Base-by-base conservation (phyloP, 2,329 filamentous ascomycete species). In the Gaeumannomyces sp. region DNA sequence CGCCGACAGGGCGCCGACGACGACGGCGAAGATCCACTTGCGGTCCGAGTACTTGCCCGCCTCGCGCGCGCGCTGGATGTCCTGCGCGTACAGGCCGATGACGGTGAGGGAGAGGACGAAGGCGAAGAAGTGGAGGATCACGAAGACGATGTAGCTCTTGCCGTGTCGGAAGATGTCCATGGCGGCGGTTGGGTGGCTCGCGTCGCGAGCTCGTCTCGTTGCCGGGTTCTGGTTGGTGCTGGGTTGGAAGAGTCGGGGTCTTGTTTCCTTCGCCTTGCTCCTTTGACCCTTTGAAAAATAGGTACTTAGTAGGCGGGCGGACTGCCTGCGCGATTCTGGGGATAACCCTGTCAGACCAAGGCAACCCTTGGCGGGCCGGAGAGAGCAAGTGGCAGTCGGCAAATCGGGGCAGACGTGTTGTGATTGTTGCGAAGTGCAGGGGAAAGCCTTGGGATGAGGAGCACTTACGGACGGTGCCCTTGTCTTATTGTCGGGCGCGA, bases 11-110 rank as follows among this genome's bases (percentile, higher is more conserved):
- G 81, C 83, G 31, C 84, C 90, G 14, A 90, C 85, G 4, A 91
- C 84, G 64, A 88, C 85, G 0, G 92, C 93, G 76, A 89, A 97
- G 61, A 88, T 87, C 90, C 90, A 95, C 84, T 88, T 89, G 3
- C 85, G 80, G 72, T 91, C 84, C 2, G 78, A 75, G 67, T 85
- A 82, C 57, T 78, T 79, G 64, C 80, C 73, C 5, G 79, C 73
- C 25, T 84, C 76, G 53, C 78, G 73, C 1, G 86, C 85, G 28
- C 76, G 75, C 66, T 85, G 76, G 7, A 95, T 77, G 72, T 94
- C 90, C 29, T 82, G 77, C 50, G 87, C 90, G 69, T 95, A 97
- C 27, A 97, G 84, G 1, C 90, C 93, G 68, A 89, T 88, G 64
- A 95, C 89, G 1, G 89, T 84, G 65, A 96, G 77, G 19, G 87